Conservation (phyloP, 129 eudicot species). For the Sambucus nigra region DNA sequence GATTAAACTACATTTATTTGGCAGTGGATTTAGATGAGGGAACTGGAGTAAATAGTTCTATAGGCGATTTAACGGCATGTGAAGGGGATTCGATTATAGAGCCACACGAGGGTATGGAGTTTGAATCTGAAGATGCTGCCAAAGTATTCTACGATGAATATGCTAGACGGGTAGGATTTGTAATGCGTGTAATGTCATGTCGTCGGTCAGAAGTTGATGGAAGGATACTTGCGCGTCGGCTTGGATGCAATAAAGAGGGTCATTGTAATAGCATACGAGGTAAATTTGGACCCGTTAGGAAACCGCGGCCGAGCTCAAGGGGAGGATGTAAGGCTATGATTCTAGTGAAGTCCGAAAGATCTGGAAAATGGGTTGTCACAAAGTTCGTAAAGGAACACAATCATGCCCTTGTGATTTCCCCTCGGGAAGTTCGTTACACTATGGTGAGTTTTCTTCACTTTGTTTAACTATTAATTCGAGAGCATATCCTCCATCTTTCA, state of each 20-base stretch:
- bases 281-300: neutral
- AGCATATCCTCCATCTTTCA: neutral
- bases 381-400: too few species aligned
- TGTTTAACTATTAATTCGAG: neutral
- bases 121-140: too few species aligned
- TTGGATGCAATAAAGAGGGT: constrained; percentile 1
- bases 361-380: constrained; percentile 8
- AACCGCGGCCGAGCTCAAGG: neutral
- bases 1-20: neutral
- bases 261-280: neutral
- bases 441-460: constrained; percentile 1
- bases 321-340: constrained; percentile 6
- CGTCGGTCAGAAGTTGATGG: neutral
- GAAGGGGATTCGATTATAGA: neutral
- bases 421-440: neutral
- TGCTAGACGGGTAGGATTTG: constrained; percentile 7
- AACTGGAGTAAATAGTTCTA: neutral
- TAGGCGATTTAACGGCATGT: neutral
- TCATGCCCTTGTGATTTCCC: constrained; percentile 1
- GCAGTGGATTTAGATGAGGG: neutral
- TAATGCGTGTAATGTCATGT: neutral
- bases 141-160: neutral
- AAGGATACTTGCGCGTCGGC: neutral
- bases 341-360: neutral
- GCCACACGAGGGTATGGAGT: constrained; percentile 3